Base-by-base conservation (phyloP, 2,329 filamentous ascomycete genomes). In the Alternaria burnsii region DNA sequence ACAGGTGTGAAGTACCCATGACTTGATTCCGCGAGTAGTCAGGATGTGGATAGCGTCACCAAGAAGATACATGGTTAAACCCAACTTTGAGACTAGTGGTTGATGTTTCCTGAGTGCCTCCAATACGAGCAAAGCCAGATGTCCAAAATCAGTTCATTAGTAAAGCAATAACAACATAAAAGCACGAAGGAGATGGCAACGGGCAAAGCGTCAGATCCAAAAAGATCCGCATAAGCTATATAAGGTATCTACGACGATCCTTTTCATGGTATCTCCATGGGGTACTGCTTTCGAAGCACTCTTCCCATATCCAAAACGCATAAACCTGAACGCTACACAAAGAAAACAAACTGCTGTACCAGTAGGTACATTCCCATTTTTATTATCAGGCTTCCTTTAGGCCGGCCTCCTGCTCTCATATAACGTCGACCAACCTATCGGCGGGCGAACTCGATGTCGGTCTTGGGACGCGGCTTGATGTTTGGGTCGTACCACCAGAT, bases 401-500 rank as follows among this genome's bases (percentile, higher is more conserved):
- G 4, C 20, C 20, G n/a, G 10, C 14, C 1, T 50, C 20, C 5
- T 5, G 30, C 30, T 36, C 12, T 36, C 5, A 36, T 7, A 20
- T 18, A 20, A 12, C 8, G 20, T 22, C 30, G 5, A 7, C 7
- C n/a, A 6, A 4, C 20, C 36, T 52, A 52, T 41, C 50, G 50
- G 2, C 36, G 50, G 10, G 52, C 40, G 34, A 73, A 63, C 50
- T 73, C 71, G 12, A 69, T 59, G 38, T 73, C 69, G 8, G 30
- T 52, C 34, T 72, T 70, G 9, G 58, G 51, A 20, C 41, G 30
- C 4, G 67, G 63, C 52, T 69, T 69, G 52, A 73, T 73, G 28
- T 73, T 71, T 0, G 71, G 67, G 26, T 71, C 60, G 48, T 74
- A 72, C 69, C 71, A 74, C 24, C 55, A 54, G n/a, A 72, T 54